A percentile compares a stretch with the other conserved stretches of the same genome.
phyloP scores from a whole-genome alignment of 2,329 filamentous ascomycete species.

The Rhynchosporium graminicola region DNA sequence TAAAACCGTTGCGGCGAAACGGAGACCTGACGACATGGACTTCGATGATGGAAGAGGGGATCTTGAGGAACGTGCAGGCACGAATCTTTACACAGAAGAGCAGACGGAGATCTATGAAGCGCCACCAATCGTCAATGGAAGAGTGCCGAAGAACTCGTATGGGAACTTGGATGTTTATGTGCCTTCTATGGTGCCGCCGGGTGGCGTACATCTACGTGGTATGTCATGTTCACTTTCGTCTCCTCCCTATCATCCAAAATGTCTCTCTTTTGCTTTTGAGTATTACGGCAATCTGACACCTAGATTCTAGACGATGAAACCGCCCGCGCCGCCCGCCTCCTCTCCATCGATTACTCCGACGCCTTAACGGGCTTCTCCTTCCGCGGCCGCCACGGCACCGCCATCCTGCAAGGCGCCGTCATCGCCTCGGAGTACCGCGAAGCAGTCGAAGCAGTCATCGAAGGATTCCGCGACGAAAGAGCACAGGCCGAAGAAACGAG shows the following conservation, averaged over 20 bases:
- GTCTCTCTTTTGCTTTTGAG: neutral
- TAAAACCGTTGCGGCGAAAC: constrained; percentile 65
- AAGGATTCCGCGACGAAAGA: constrained; percentile 66
- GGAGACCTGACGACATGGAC: constrained; percentile 41
- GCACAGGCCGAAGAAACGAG: constrained; percentile 64
- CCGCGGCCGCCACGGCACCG: constrained; percentile 80
- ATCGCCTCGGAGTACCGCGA: constrained; percentile 72
- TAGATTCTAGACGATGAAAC: constrained; percentile 52
- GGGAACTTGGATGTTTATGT: constrained; percentile 95
- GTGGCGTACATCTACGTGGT: constrained; percentile 72
- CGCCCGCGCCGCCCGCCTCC: constrained; percentile 68
- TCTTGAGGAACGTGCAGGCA: constrained; percentile 51
- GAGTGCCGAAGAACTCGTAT: constrained; percentile 86
- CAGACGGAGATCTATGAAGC: constrained; percentile 75
- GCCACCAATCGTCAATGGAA: constrained; percentile 72
- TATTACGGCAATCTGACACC: constrained; percentile 36
- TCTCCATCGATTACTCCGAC: constrained; percentile 84
- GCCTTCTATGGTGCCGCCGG: constrained; percentile 82
- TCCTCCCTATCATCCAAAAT: neutral
- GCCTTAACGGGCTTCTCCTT: constrained; percentile 91
- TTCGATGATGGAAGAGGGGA: constrained; percentile 41
- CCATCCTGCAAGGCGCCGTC: constrained; percentile 76
- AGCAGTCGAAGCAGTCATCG: constrained; percentile 69
- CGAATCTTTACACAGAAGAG: constrained; percentile 59
- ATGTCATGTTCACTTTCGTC: constrained; percentile 35